Conservation (phyloP, 495 filamentous ascomycete species). For the Penicillium daleae region DNA sequence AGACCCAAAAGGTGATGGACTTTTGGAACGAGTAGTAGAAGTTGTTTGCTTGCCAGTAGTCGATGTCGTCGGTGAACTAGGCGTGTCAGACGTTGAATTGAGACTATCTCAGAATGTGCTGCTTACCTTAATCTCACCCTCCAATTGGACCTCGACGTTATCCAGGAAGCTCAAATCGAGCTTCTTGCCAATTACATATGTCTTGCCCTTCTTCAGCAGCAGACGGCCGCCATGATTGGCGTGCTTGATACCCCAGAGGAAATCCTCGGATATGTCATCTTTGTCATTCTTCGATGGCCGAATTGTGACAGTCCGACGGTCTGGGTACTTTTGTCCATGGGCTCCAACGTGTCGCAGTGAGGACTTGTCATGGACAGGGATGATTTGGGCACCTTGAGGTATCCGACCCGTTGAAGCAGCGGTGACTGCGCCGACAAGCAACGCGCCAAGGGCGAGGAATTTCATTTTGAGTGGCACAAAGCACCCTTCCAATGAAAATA, state of each 20-base stretch:
- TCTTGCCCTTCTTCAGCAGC: constrained; percentile 52
- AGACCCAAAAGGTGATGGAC: constrained; percentile 63
- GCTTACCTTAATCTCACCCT: constrained; percentile 54
- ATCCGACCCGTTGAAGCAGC: constrained; percentile 18
- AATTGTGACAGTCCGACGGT: constrained; percentile 53
- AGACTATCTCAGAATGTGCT: background rate
- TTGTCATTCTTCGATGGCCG: constrained; percentile 53
- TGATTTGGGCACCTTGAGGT: constrained; percentile 35
- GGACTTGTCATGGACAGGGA: constrained; percentile 29
- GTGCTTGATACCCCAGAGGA: constrained; percentile 52
- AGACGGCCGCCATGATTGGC: constrained; percentile 60
- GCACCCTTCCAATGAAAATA: background rate
- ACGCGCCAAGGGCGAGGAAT: constrained; percentile 28
- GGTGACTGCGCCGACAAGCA: constrained; percentile 30
- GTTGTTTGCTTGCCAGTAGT: constrained; percentile 61
- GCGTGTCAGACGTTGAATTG: background rate
- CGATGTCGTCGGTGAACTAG: constrained; percentile 60
- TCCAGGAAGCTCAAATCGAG: constrained; percentile 60
- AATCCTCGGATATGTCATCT: constrained; percentile 58
- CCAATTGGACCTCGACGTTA: constrained; percentile 58
- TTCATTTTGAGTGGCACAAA: constrained; percentile 24
- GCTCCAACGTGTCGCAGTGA: constrained; percentile 33
- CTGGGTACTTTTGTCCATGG: constrained; percentile 32
- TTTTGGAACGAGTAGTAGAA: constrained; percentile 62
- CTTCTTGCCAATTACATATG: constrained; percentile 59